Base-by-base conservation (phyloP, 371 early-diverging fungal genomes). In the Phascolomyces articulosus region DNA sequence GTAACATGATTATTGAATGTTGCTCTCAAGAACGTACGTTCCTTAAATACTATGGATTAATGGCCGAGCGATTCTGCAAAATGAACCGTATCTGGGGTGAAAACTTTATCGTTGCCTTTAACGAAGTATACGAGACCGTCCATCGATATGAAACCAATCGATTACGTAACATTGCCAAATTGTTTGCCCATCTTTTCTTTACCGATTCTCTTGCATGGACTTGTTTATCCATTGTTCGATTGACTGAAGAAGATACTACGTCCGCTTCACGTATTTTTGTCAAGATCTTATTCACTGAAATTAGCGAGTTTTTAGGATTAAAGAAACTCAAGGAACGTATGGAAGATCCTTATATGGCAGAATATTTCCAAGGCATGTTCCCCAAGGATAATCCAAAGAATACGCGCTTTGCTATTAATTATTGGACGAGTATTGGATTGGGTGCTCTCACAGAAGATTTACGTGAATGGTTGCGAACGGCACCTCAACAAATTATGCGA, bases 1-100 rank as follows among this genome's bases (percentile, higher is more conserved):
- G 90, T 75, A 94, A 94, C 71, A 98, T 98, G 98, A 86, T 98
- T 38, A 93, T 97, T 64, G 98, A 98, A 71, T 96, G 98, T 84
- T 96, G 96, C 70, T 88, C 93, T 18, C 96, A 98, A 75, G 98
- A 98, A 72, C 88, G 96, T 21, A 96, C 96, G 0, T 98, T 95
- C 75, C 90, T 93, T 61, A 93, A 87, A 64, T 97, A 94, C 65
- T 98, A 92, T 70, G 98, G 98, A 4, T 76, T 96, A 2, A 88
- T 97, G 44, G 97, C 94, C 10, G 98, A 98, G 72, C 92, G 99
- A 15, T 93, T 98, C 66, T 93, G 95, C 78, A 92, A 94, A 69
- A 70, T 96, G 58, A 89, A 90, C 65, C 87, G 86, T 13, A 65
- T 77, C 0, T 97, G 98, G 97, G 85, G 89, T 4, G 90, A 90